Evolutionary conservation across 148 eudicot genomes (phyloP).

Genomic region (Fallopia convolvulus): DNA sequence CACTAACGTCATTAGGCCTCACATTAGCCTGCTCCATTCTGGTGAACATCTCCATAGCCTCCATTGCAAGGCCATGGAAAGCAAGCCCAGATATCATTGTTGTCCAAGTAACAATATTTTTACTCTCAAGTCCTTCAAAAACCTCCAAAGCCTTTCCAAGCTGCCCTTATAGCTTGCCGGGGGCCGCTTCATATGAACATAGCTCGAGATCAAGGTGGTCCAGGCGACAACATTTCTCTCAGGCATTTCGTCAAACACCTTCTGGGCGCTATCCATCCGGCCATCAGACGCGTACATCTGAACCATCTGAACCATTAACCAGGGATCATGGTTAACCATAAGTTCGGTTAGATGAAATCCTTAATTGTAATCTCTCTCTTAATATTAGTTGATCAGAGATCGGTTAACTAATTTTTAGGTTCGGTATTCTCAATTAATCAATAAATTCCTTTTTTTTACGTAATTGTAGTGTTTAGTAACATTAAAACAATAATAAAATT

Average conservation of each 20-base stretch:
- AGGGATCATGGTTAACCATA: too few relatives aligned
- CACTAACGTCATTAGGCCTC: slow-evolving; percentile 43
- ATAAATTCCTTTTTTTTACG: too few relatives aligned
- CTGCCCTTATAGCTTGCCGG: slow-evolving; percentile 45
- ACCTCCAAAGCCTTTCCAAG: slow-evolving; percentile 31
- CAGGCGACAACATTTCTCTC: slow-evolving; percentile 62
- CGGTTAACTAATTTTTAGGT: too few relatives aligned
- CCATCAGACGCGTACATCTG: slow-evolving; percentile 29
- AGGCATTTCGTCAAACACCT: slow-evolving; percentile 40
- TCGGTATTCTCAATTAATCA: too few relatives aligned
- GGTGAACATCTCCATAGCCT: slow-evolving; percentile 48
- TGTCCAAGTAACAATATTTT: slow-evolving; percentile 50
- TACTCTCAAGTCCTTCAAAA: slow-evolving; percentile 29
- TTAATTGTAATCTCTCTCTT: too few relatives aligned
- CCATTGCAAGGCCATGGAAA: slow-evolving; percentile 40
- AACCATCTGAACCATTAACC: too few relatives aligned
- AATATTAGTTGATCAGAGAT: too few relatives aligned
- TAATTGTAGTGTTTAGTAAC: too few relatives aligned
- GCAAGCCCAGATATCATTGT: slow-evolving; percentile 52
- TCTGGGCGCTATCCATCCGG: slow-evolving; percentile 23
- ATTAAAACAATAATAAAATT: too few relatives aligned
- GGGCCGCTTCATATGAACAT: slow-evolving; percentile 29
- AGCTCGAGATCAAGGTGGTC: slow-evolving; percentile 61
- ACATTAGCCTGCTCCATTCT: slow-evolving; percentile 32
- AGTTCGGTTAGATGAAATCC: too few relatives aligned